Evolutionary conservation across 345 rosid species (phyloP).

Genomic region (Eucalyptus marginata): DNA sequence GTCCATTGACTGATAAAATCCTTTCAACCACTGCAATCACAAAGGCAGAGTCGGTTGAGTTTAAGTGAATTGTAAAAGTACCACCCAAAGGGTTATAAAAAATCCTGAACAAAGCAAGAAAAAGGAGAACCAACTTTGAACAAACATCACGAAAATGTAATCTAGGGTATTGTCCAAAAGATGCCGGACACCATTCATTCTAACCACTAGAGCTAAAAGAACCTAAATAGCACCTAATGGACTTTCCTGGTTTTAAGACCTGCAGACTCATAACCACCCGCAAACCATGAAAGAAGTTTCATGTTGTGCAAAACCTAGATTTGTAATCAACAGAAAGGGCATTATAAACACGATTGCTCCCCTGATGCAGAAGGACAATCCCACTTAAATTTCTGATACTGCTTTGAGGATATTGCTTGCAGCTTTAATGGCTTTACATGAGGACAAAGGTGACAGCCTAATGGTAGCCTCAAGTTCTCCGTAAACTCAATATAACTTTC

Average conservation of each 20-base stretch:
- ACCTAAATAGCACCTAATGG: not conserved
- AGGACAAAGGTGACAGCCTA: not conserved
- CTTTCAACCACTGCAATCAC: not conserved
- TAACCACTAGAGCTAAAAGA: not conserved
- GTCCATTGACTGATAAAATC: not conserved
- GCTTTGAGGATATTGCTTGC: not conserved
- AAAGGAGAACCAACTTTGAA: not conserved
- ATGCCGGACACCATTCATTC: not conserved
- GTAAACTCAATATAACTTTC: not conserved
- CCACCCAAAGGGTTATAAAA: not conserved
- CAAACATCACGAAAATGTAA: not conserved
- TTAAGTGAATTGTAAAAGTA: not conserved
- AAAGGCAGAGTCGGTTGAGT: not conserved
- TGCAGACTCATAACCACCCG: not conserved
- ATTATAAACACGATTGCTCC: not conserved
- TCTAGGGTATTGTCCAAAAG: not conserved
- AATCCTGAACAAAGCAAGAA: not conserved
- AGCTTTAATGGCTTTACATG: not conserved
- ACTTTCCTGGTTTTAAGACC: not conserved
- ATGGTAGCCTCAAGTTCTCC: not conserved
- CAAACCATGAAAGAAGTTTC: not conserved
- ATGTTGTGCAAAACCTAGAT: not conserved
- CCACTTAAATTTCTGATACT: not conserved
- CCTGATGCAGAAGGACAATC: not conserved
- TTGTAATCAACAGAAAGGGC: not conserved